Evolutionary conservation across 2,329 filamentous ascomycete genomes (phyloP).

Genomic region (Fusarium mundagurra): DNA sequence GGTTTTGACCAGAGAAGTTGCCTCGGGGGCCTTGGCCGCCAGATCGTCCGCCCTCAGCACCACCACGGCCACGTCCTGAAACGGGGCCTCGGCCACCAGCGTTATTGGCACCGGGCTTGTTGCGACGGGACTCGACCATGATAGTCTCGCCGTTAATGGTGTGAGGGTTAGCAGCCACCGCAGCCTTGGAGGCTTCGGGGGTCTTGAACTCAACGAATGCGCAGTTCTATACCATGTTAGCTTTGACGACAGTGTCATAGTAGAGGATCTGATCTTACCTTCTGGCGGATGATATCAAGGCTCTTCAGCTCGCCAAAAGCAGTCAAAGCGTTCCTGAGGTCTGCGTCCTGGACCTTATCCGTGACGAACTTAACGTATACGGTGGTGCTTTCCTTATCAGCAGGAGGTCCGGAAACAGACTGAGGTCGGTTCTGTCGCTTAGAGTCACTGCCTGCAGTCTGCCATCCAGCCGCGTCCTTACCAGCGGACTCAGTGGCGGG

Average conservation of each 20-base stretch:
- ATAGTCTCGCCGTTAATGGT: constrained; percentile 84
- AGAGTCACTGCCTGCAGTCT: constrained; percentile 84
- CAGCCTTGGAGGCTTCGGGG: constrained; percentile 82
- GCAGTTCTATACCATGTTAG: constrained; percentile 74
- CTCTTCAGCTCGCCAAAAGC: constrained; percentile 77
- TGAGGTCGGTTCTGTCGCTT: constrained; percentile 84
- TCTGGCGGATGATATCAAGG: constrained; percentile 82
- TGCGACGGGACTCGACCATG: constrained; percentile 87
- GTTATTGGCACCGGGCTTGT: constrained; percentile 76
- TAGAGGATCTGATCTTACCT: constrained; percentile 66
- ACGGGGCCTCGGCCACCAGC: constrained; percentile 71
- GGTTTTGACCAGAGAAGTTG: constrained; percentile 72
- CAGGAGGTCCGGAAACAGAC: constrained; percentile 66
- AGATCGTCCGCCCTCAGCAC: constrained; percentile 67
- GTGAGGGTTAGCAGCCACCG: constrained; percentile 86
- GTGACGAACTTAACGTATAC: constrained; percentile 97
- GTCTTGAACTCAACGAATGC: constrained; percentile 95
- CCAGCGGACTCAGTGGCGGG: constrained; percentile 52
- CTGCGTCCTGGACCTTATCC: constrained; percentile 81
- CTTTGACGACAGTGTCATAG: not conserved
- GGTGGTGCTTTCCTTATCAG: constrained; percentile 79
- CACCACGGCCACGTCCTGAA: constrained; percentile 73
- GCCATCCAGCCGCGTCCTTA: constrained; percentile 75
- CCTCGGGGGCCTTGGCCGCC: constrained; percentile 73
- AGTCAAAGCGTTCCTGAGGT: constrained; percentile 75